phyloP scores from a whole-genome alignment of 768 basidiomycete species.

The Pluteus cervinus region DNA sequence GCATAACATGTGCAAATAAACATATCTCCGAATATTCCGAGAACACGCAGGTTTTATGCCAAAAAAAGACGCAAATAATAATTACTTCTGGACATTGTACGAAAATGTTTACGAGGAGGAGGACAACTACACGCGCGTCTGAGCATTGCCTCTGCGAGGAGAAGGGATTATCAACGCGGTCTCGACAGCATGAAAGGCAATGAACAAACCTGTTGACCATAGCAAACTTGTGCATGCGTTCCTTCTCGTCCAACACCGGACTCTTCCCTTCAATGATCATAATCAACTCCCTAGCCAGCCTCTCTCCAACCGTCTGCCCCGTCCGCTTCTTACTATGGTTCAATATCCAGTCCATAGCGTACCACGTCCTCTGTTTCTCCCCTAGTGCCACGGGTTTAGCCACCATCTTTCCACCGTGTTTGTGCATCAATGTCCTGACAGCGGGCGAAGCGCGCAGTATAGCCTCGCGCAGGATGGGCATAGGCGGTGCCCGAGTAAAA shows the following conservation, averaged over 20 bases:
- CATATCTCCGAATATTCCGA: too few species aligned
- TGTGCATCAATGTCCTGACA: constrained; percentile 53
- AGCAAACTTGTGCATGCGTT: constrained; percentile 57
- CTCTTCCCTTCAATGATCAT: constrained; percentile 60
- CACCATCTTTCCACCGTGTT: constrained; percentile 59
- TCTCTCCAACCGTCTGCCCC: constrained; percentile 55
- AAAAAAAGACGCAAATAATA: too few species aligned
- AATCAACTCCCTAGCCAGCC: constrained; percentile 77
- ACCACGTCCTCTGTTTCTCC: constrained; percentile 73
- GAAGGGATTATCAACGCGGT: too few species aligned
- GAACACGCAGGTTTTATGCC: too few species aligned
- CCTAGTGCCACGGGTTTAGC: constrained; percentile 65
- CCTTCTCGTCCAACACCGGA: constrained; percentile 54
- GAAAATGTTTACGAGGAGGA: too few species aligned
- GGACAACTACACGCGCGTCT: too few species aligned
- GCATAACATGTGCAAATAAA: constrained; percentile 5
- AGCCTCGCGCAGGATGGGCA: constrained; percentile 75
- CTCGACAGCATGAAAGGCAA: too few species aligned
- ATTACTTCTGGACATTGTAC: too few species aligned
- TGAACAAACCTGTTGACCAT: constrained; percentile 70
- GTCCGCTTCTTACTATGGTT: constrained; percentile 49
- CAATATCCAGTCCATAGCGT: constrained; percentile 68
- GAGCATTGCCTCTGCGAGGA: too few species aligned
- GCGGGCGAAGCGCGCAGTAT: constrained; percentile 65
- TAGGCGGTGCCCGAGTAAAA: constrained; percentile 69